phyloP scores from a whole-genome alignment of 192 early-diverging fungal genomes.

The Umbelopsis sp. region DNA sequence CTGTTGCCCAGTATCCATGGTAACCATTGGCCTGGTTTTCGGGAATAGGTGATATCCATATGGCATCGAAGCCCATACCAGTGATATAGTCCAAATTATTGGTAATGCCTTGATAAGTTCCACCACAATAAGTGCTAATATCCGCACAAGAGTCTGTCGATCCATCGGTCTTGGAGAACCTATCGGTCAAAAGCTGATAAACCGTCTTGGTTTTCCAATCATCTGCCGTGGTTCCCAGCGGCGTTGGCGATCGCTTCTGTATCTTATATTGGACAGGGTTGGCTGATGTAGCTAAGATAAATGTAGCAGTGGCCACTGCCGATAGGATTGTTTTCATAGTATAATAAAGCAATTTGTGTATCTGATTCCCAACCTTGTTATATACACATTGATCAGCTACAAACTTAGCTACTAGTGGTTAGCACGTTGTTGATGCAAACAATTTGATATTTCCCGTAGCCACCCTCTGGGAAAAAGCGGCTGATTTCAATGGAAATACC shows the following conservation, averaged over 20 bases:
- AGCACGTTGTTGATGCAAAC: too few species aligned
- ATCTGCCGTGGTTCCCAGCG: conserved; percentile 18
- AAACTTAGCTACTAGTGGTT: too few species aligned
- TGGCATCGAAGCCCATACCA: conserved; percentile 55
- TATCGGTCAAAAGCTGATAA: conserved; percentile 51
- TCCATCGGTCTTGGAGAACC: conserved; percentile 41
- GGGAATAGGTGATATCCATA: conserved; percentile 44
- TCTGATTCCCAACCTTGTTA: too few species aligned
- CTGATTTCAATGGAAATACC: too few species aligned
- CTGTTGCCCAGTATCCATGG: conserved; percentile 52
- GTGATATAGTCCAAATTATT: conserved; percentile 50
- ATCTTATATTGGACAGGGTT: not conserved
- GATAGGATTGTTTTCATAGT: not conserved
- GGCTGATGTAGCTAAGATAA: not conserved
- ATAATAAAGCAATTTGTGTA: too few species aligned
- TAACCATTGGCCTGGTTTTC: conserved; percentile 32
- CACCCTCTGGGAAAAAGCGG: too few species aligned
- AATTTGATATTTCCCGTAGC: too few species aligned
- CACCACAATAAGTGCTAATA: conserved; percentile 48
- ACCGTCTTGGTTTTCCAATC: conserved; percentile 48
- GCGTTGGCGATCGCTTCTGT: not conserved
- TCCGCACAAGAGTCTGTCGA: conserved; percentile 15
- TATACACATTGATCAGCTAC: too few species aligned
- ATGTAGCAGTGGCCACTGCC: not conserved
- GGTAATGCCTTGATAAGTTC: conserved; percentile 46